Evolutionary conservation across 2,329 filamentous ascomycete genomes (phyloP), one percentile per base, ranked within the genome.

Genomic region (Aureobasidium sp.): DNA sequence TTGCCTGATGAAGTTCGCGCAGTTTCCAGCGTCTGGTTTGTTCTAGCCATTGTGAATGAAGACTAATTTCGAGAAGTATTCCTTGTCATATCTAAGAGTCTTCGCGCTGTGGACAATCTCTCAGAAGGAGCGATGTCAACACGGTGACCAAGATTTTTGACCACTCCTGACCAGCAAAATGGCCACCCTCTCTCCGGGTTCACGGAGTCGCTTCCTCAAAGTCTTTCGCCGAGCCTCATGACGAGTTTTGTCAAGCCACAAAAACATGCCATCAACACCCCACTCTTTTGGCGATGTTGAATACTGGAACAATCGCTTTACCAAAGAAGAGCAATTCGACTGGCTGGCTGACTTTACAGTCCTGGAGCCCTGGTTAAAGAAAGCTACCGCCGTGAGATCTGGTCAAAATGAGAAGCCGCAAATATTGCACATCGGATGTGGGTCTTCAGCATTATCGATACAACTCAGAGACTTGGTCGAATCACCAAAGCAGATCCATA

Each of bases 351-450:
- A 59, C 29, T 59, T 50, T n/a, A 3, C 32, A 25, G 8, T 29
- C 10, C 21, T 59, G 16, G 30, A 50, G n/a, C 27, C 57, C 7
- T 32, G 21, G 57, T 42, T 37, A 32, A 47, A 16, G 34, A 14
- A 25, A 32, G 36, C 36, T 3, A 54, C 29, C 3, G 21, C 7
- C 7, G 50, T 21, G 9, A 30, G 9, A n/a, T 29, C 34, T 41
- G 49, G 21, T 16, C n/a, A 16, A 9, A 27, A 39, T 14, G 34
- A 16, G 2, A 37, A 21, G 7, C 41, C 30, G 3, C 54, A 37
- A 37, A 5, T 59, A 10, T 36, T 50, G 45, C 57, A 59, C n/a
- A 49, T 59, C 5, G 57, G 57, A 8, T 59, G 57, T 21, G 57
- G 57, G 10, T 41, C 44, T 21, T 59, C 57, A 14, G 16, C 21